These are phyloP conservation scores for Trichosporon sp. DNA, from an alignment of 1,284 basidiomycete species.

Conservation along the genomic window DNA sequence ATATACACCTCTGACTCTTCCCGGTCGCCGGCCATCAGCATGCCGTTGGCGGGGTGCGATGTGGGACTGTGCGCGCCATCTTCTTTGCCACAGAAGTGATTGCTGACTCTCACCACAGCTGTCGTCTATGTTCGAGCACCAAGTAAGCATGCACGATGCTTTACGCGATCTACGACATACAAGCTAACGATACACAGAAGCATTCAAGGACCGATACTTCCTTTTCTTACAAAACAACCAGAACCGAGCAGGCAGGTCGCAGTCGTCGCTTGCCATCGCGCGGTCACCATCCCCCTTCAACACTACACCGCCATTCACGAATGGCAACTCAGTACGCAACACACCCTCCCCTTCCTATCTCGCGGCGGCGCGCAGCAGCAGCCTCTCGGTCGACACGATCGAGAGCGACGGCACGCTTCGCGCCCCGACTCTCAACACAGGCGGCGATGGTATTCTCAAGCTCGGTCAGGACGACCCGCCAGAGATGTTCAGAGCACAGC, in stretches of 20 bases:
- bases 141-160: slow-evolving; percentile 19
- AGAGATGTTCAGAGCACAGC: slow-evolving; percentile 71
- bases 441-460: slow-evolving; percentile 46
- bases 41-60: neutral
- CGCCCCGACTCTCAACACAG: slow-evolving; percentile 16
- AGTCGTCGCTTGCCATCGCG: slow-evolving; percentile 14
- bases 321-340: slow-evolving; percentile 11
- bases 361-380: slow-evolving; percentile 13
- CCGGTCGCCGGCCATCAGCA: neutral
- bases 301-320: slow-evolving; percentile 10
- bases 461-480: slow-evolving; percentile 66
- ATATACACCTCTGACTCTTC: too few species aligned
- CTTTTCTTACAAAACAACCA: slow-evolving; percentile 6
- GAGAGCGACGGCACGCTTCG: slow-evolving; percentile 30
- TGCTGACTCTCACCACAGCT: slow-evolving; percentile 52
- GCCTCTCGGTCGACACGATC: slow-evolving; percentile 22
- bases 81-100: neutral
- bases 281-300: neutral
- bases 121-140: slow-evolving; percentile 91
- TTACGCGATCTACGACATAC: too few species aligned
- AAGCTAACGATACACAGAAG: slow-evolving; percentile 36
- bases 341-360: slow-evolving; percentile 11
- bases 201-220: slow-evolving; percentile 78
- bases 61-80: neutral
- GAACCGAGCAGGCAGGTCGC: slow-evolving; percentile 1